Evolutionary conservation across 73 alveolate genomes (phyloP).

Genomic region (Symbiodinium pilosum): DNA sequence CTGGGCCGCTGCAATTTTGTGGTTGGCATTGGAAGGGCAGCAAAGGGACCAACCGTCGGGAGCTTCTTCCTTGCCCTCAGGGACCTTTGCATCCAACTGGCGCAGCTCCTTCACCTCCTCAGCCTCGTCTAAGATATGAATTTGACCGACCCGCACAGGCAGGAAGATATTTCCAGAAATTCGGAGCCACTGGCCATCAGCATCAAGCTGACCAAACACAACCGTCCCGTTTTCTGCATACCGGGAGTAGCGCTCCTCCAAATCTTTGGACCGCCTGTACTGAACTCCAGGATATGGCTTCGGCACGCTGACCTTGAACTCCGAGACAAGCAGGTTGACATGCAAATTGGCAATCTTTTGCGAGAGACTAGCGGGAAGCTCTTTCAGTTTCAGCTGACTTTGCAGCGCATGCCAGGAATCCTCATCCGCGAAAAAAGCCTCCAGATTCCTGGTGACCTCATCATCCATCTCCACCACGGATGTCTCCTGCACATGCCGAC

Average conservation of each 20-base stretch:
- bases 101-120: not conserved
- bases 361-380: not conserved
- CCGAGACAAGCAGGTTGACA: not conserved
- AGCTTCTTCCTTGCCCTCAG: not conserved
- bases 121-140: conserved; percentile 33
- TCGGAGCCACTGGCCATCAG: conserved; percentile 40
- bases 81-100: not conserved
- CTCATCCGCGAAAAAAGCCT: not conserved
- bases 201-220: conserved; percentile 42
- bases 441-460: not conserved
- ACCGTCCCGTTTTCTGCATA: conserved; percentile 66
- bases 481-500: conserved; percentile 11
- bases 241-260: conserved; percentile 49
- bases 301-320: conserved; percentile 42
- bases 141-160: conserved; percentile 63
- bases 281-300: conserved; percentile 58
- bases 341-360: not conserved
- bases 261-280: not conserved
- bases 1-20: not conserved
- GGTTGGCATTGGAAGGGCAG: conserved; percentile 68
- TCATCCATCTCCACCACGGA: not conserved
- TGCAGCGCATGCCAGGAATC: not conserved
- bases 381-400: not conserved
- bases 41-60: conserved; percentile 42
- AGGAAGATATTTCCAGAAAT: conserved; percentile 64